A percentile compares a stretch with the other conserved stretches of the same genome.
Evolutionary conservation across 1,284 basidiomycete species (phyloP).

Genomic region (Ganoderma leucocontextum): DNA sequence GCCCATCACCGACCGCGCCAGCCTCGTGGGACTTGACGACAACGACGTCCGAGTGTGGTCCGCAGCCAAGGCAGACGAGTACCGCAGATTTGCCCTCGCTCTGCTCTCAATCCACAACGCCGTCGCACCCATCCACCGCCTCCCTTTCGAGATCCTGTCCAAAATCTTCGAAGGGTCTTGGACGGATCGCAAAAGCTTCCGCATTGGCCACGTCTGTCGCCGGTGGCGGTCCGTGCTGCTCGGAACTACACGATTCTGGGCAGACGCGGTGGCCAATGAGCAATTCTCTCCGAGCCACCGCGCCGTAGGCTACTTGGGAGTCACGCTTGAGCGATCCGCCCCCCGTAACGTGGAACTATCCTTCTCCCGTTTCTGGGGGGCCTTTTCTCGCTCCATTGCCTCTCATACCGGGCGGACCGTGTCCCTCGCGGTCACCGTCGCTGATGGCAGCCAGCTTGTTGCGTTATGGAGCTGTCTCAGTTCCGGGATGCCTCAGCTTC

Average conservation of each 20-base stretch:
- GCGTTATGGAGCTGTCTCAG: background rate
- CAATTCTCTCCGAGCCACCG: background rate
- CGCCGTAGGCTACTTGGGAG: background rate
- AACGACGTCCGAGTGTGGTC: background rate
- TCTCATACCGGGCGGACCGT: background rate
- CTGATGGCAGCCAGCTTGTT: background rate
- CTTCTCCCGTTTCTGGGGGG: background rate
- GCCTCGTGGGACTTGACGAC: background rate
- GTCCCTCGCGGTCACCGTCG: background rate
- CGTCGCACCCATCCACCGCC: conserved; percentile 6
- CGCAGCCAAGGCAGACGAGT: background rate
- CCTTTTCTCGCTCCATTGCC: background rate
- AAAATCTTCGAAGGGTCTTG: background rate
- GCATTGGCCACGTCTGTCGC: conserved; percentile 6
- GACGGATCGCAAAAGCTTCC: background rate
- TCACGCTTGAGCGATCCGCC: background rate
- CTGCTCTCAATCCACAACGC: conserved; percentile 6
- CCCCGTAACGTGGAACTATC: background rate
- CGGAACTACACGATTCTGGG: conserved; percentile 3
- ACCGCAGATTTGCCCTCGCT: conserved; percentile 3
- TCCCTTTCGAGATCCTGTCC: conserved; percentile 8
- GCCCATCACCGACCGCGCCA: background rate
- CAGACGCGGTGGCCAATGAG: background rate
- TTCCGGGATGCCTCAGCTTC: background rate
- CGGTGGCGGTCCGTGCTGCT: conserved; percentile 4